These are phyloP conservation scores for Polychytrium aggregatum DNA, from an alignment of 192 early-diverging fungal genomes.

Conservation along the genomic window DNA sequence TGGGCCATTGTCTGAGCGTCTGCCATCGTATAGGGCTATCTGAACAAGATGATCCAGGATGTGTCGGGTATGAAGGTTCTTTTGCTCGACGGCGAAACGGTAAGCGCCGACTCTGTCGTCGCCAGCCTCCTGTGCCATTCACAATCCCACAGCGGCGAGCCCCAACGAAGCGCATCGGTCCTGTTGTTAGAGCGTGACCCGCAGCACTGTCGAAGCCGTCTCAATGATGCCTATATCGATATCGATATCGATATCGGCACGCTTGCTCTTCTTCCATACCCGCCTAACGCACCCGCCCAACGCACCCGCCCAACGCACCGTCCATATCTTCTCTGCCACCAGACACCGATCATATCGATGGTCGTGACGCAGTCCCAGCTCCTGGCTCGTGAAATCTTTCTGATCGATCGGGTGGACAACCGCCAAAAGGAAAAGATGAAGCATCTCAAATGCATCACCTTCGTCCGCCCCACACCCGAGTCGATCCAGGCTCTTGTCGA, in stretches of 20 bases:
- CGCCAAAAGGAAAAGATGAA: slow-evolving; percentile 75
- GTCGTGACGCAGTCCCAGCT: slow-evolving; percentile 88
- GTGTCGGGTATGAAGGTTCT: slow-evolving; percentile 97
- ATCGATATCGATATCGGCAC: no score
- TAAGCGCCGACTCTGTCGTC: slow-evolving; percentile 12
- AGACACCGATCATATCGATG: slow-evolving; percentile 90
- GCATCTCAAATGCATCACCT: slow-evolving; percentile 91
- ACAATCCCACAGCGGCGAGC: no score
- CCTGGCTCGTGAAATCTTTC: slow-evolving; percentile 82
- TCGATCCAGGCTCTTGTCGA: slow-evolving; percentile 78
- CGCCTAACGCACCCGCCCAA: neutral
- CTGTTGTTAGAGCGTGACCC: no score
- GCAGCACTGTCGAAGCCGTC: neutral
- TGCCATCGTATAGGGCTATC: slow-evolving; percentile 57
- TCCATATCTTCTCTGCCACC: slow-evolving; percentile 5
- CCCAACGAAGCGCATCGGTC: no score
- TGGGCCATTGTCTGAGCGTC: neutral
- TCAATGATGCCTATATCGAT: no score
- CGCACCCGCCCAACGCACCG: no score
- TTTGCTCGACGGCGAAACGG: slow-evolving; percentile 85
- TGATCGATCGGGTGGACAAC: slow-evolving; percentile 90
- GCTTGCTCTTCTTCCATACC: slow-evolving; percentile 10
- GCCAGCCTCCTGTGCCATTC: no score
- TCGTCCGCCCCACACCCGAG: slow-evolving; percentile 73
- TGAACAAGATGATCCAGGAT: slow-evolving; percentile 83